Base-by-base conservation (phyloP, 441 rosid species). In the Cnidoscolus chayamansa region DNA sequence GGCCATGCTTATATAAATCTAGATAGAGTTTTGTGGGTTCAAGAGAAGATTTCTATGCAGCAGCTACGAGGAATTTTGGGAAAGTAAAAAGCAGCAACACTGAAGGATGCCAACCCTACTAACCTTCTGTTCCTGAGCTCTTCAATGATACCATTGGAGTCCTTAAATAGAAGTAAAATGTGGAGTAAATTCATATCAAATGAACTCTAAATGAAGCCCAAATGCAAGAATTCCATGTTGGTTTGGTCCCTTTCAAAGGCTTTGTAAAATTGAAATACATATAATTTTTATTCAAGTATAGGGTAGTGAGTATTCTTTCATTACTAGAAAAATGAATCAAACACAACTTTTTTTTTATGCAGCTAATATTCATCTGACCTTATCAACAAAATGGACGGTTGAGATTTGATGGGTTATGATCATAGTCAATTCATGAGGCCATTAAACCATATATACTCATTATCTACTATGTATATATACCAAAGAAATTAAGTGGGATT, bases 161-260 rank as follows among this genome's bases (percentile, higher is more conserved):
- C 72, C n/a, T 82, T 83, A 84, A 45, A 86, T 84, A 85, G 80
- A 69, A 25, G 49, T 49, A 43, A 77, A 59, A 80, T 50, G 65
- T 62, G 51, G 73, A 70, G 67, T 68, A 78, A 85, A 81, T 80
- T 69, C 68, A 57, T 74, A 65, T 69, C 45, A 81, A 81, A 68
- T 71, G 67, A 66, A 72, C 5, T 19, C 67, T 16, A 73, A 77
- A 80, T 83, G 77, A 74, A 62, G 68, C 73, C 54, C 61, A 76
- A 76, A 76, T 80, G 64, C 54, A 13, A 35, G 7, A 35, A 2
- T 64, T 67, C 67, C 45, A 40, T 40, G 25, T 25, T n/a, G 40
- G 40, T 35, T 60, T 0, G 31, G 71, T 77, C 73, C 2, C 66
- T 63, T 73, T 75, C 63, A 59, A 25, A n/a, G 40, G 60, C 0